Conservation (phyloP, 176 grass and related monocot genomes). For the Cymbopogon citratus region DNA sequence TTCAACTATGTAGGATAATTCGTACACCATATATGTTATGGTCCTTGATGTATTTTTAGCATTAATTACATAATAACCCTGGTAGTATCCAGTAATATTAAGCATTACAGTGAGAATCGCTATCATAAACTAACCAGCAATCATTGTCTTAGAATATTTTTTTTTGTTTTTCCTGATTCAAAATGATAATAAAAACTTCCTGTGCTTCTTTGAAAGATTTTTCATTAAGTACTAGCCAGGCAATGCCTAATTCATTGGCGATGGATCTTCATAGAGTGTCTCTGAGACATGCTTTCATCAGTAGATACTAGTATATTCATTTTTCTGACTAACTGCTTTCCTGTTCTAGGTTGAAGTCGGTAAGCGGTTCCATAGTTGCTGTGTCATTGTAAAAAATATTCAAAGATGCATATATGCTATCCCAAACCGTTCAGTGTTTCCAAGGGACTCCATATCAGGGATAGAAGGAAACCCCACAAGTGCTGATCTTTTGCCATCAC, state of each 20-base stretch:
- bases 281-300: not conserved
- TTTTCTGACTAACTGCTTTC: conserved; percentile 24
- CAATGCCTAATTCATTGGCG: not conserved
- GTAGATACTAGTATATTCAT: not conserved
- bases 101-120: not conserved
- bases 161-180: not conserved
- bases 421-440: conserved; percentile 67
- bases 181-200: not conserved
- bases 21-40: not conserved
- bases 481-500: conserved; percentile 43
- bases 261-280: not conserved
- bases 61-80: not conserved
- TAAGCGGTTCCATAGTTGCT: conserved; percentile 75
- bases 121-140: not conserved
- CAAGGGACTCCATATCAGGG: conserved; percentile 42
- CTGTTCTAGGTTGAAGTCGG: conserved; percentile 65
- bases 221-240: not conserved
- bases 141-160: not conserved
- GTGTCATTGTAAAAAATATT: conserved; percentile 81
- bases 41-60: conserved; percentile 4
- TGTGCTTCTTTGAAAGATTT: not conserved
- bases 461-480: conserved; percentile 37
- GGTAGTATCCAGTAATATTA: not conserved
- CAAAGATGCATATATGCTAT: conserved; percentile 97
- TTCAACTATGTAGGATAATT: conserved; percentile 6